phyloP scores from a whole-genome alignment of 116 monocot species.

The Cymodocea nodosa region DNA sequence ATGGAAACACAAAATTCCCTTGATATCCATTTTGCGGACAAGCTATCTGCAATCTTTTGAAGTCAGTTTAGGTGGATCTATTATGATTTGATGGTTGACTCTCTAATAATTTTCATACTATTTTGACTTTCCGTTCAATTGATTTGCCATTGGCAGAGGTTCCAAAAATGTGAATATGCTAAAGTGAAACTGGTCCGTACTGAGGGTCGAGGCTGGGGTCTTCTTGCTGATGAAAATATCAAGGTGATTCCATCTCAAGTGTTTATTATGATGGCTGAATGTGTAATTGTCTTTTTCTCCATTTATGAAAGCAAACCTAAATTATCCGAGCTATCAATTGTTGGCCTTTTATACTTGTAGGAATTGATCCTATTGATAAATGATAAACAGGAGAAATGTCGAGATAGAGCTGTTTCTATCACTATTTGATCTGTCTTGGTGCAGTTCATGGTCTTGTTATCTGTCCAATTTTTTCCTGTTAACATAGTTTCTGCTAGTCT shows the following conservation, averaged over 20 bases:
- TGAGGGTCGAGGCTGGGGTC: constrained; percentile 95
- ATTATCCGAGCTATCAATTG: too few relatives aligned
- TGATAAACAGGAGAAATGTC: not conserved
- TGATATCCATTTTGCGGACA: too few relatives aligned
- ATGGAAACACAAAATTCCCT: too few relatives aligned
- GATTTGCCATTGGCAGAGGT: constrained; percentile 34
- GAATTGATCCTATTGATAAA: too few relatives aligned
- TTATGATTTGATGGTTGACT: too few relatives aligned
- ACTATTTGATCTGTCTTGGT: not conserved
- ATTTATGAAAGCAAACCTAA: too few relatives aligned
- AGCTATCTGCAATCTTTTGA: too few relatives aligned
- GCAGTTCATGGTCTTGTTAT: not conserved
- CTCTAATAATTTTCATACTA: not conserved
- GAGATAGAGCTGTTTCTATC: not conserved
- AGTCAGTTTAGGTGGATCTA: too few relatives aligned
- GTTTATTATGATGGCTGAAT: constrained; percentile 1
- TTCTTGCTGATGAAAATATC: constrained; percentile 76
- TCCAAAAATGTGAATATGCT: constrained; percentile 88
- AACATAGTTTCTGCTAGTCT: not conserved
- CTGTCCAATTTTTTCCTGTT: not conserved
- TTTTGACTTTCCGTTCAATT: not conserved
- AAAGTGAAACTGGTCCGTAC: constrained; percentile 56
- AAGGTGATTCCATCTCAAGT: constrained; percentile 27
- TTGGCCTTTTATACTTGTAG: too few relatives aligned
- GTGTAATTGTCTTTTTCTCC: too few relatives aligned